Base-by-base conservation (phyloP, 495 filamentous ascomycete species). In the Usnea hakonensis region DNA sequence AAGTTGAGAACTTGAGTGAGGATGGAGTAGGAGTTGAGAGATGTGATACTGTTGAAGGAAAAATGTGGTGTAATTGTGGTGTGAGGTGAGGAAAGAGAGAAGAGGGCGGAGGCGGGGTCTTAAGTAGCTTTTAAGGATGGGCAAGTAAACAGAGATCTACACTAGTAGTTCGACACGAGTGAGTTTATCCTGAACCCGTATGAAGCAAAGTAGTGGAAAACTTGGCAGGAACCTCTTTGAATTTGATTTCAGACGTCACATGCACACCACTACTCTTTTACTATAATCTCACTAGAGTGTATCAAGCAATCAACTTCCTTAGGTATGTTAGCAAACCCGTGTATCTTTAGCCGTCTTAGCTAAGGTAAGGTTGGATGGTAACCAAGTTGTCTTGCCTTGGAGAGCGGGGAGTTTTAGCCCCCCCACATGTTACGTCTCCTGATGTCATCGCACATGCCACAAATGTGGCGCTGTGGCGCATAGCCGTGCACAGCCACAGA, bases 401-500 rank as follows among this genome's bases (percentile, higher is more conserved):
- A 21, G 23, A 50, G 46, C 46, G 46, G 46, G 58, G 44, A n/a
- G 37, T 35, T 48, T 0, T 11, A 6, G 35, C 7, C 16, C 28
- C 43, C 55, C 7, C 11, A 26, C 13, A 11, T 57, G 16, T 57
- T 21, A n/a, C 19, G 7, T 9, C 6, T 21, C 6, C 28, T 61
- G 59, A 61, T 61, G 59, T 61, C 50, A 61, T 17, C 16, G 16
- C 46, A 54, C 58, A 13, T 30, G 44, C 46, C 19, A 41, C 14
- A 40, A 11, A 11, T 48, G 35, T 36, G 35, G 35, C 35, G 35
- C 6, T 36, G 35, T 48, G 43, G 43, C 43, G 43, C 10, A 48
- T 0, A 8, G n/a, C n/a, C n/a, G n/a, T 46, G 58, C 58, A 60
- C 58, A 53, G 58, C 58, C 58, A 60, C 58, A 53, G 58, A 53